Evolutionary conservation across 2,329 filamentous ascomycete species (phyloP), one percentile per base, ranked within the genome.

Genomic region (Cadophora luteo-olivacea): DNA sequence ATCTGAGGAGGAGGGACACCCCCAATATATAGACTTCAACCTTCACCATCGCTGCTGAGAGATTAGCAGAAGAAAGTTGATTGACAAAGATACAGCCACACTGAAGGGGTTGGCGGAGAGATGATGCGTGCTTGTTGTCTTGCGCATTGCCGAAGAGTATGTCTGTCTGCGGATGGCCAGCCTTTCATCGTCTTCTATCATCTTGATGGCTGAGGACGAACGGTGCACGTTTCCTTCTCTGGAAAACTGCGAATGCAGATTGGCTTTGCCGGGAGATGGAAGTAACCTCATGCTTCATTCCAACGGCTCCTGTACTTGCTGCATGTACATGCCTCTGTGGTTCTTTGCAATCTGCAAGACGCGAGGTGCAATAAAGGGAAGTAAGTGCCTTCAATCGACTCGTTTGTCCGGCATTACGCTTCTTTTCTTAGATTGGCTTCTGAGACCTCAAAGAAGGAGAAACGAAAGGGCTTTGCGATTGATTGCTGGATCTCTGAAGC

Each of bases 11-110:
- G 41, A 36, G 52, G 45, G 52, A 64, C 41, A 54, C 22, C 22
- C 38, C 60, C 49, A 57, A 38, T 67, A 61, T 69, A 67, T 69
- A 69, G 54, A 61, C 57, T 36, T 48, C 36, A 33, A 41, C 48
- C 41, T n/a, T 25, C 36, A 38, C 24, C 25, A 45, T 45, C 52
- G 41, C 22, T 38, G 29, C 19, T 54, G 38, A 22, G 29, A 45
- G 32, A 52, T 14, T 12, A 7, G 7, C 8, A 52, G 32, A 61
- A 33, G 36, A n/a, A 29, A 4, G 19, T 38, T 14, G 3, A 32
- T 16, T 29, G n/a, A 52, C 61, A 54, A 64, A 41, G 61, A 19
- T 25, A 5, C 12, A 4, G 6, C 41, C 4, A 60, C 12, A 38
- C 14, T 41, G 32, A 24, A 45, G 25, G n/a, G 38, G 33, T 22